A percentile compares a stretch with the other conserved stretches of the same genome.
Conservation (phyloP, 208 protist species). For the Crithidia acanthocephali region DNA sequence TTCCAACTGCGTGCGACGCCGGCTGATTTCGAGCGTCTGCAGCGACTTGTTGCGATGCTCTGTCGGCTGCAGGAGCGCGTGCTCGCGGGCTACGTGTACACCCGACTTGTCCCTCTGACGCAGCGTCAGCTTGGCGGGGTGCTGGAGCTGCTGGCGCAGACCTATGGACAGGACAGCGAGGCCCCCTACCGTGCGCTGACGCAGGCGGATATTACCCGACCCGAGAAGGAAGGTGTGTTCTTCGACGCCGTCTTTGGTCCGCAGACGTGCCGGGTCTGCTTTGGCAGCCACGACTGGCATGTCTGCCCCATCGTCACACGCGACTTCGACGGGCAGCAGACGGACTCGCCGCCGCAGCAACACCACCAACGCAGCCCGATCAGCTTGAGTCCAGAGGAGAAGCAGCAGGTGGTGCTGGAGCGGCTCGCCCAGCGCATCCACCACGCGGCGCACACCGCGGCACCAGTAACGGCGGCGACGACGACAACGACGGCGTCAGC, state of each 20-base stretch:
- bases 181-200: slow-evolving; percentile 35
- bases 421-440: slow-evolving; percentile 50
- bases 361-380: slow-evolving; percentile 41
- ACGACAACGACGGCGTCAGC: background rate
- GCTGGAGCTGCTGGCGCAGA: slow-evolving; percentile 25
- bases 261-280: slow-evolving; percentile 78
- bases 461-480: background rate
- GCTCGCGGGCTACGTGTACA: slow-evolving; percentile 83
- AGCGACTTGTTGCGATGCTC: slow-evolving; percentile 60
- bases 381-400: slow-evolving; percentile 74
- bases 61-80: slow-evolving; percentile 78
- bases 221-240: slow-evolving; percentile 50
- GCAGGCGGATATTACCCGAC: slow-evolving; percentile 14
- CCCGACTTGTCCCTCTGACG: slow-evolving; percentile 58
- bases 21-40: slow-evolving; percentile 71
- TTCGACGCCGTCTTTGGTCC: slow-evolving; percentile 67
- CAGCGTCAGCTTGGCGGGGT: slow-evolving; percentile 23
- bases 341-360: background rate
- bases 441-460: slow-evolving; percentile 18
- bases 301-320: slow-evolving; percentile 85
- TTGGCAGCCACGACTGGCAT: slow-evolving; percentile 74
- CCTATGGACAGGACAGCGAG: slow-evolving; percentile 42
- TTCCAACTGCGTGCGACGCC: slow-evolving; percentile 76
- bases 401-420: slow-evolving; percentile 65
- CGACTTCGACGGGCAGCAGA: slow-evolving; percentile 54